A percentile compares a stretch with the other conserved stretches of the same genome.
These are phyloP conservation scores for Wallacemonas rigidus DNA, from an alignment of 208 protist genomes.

Conservation along the genomic window DNA sequence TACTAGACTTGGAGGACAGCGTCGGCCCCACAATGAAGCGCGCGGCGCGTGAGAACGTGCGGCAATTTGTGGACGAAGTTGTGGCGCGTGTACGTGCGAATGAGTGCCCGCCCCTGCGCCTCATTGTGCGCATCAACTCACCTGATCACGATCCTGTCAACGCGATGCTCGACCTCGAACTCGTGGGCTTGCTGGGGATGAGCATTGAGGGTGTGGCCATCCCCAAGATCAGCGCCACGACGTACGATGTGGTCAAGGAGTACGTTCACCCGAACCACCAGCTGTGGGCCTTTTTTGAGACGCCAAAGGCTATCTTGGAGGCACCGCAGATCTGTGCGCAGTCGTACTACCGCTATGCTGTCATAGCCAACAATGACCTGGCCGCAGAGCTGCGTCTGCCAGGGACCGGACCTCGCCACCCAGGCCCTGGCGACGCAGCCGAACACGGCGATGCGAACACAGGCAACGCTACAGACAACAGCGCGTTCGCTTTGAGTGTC, in stretches of 20 bases:
- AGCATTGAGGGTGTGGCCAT: conserved; percentile 79
- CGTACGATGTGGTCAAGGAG: conserved; percentile 51
- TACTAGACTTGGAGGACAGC: conserved; percentile 82
- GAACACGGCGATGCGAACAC: not conserved
- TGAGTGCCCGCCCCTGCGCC: conserved; percentile 35
- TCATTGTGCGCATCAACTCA: conserved; percentile 82
- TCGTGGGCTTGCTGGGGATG: conserved; percentile 64
- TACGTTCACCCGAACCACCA: conserved; percentile 77
- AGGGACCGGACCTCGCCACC: not conserved
- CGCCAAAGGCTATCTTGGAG: conserved; percentile 65
- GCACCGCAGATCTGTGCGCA: conserved; percentile 66
- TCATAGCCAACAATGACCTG: conserved; percentile 74
- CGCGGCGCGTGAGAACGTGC: conserved; percentile 61
- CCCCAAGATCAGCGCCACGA: conserved; percentile 56
- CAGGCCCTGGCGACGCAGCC: not conserved
- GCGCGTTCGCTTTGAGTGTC: conserved; percentile 23
- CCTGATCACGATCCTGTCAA: conserved; percentile 66
- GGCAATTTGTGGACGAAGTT: conserved; percentile 47
- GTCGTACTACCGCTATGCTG: conserved; percentile 64
- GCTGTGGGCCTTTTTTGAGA: conserved; percentile 87
- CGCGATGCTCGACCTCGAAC: conserved; percentile 80
- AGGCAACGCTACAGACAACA: not conserved
- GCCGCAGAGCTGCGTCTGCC: conserved; percentile 51
- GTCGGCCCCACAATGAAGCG: conserved; percentile 38
- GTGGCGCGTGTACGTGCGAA: conserved; percentile 18